Evolutionary conservation across 2,329 filamentous ascomycete species (phyloP), one percentile per base, ranked within the genome.

Genomic region (Colletotrichum godetiae): DNA sequence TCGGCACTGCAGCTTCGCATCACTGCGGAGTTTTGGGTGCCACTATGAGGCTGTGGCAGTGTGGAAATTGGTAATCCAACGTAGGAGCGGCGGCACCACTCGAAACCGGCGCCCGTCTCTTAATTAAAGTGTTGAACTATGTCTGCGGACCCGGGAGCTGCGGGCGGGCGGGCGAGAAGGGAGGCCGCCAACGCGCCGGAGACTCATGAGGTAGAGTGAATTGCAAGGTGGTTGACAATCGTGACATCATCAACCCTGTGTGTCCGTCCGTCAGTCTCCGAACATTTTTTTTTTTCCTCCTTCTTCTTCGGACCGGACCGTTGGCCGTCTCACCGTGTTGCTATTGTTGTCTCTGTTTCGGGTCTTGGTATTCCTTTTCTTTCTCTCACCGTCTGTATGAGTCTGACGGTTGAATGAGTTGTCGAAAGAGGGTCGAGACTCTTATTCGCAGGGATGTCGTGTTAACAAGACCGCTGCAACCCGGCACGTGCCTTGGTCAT

Each of bases 231-330:
- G 12, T 24, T 52, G 59, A 31, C 42, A 42, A 13, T 22, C 29
- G 52, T 63, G 42, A 63, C 60, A 53, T 53, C 46, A 53, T 31
- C 24, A 35, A 12, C 60, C 31, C 33, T 15, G 37, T 27, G 13
- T 42, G 15, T 13, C 19, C 22, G 29, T 62, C 60, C 46, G 42
- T 49, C 42, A 10, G 15, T 49, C 42, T n/a, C 42, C 42, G 42
- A 49, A n/a, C 13, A n/a, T n/a, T n/a, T 24, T 52, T 27, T 4
- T 27, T 27, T 4, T 27, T 42, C 37, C 19, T 62, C 60, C 27
- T 27, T 27, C 27, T 27, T 42, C 37, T 27, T 62, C 60, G 60
- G 60, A 52, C 29, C 60, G 60, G 60, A 63, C 60, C 60, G 27
- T 63, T 63, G 33, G 42, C 60, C 46, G 60, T 63, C 31, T 52